These are phyloP conservation scores for Cladosporium halotolerans DNA, from an alignment of 2,329 filamentous ascomycete genomes.

Conservation along the genomic window DNA sequence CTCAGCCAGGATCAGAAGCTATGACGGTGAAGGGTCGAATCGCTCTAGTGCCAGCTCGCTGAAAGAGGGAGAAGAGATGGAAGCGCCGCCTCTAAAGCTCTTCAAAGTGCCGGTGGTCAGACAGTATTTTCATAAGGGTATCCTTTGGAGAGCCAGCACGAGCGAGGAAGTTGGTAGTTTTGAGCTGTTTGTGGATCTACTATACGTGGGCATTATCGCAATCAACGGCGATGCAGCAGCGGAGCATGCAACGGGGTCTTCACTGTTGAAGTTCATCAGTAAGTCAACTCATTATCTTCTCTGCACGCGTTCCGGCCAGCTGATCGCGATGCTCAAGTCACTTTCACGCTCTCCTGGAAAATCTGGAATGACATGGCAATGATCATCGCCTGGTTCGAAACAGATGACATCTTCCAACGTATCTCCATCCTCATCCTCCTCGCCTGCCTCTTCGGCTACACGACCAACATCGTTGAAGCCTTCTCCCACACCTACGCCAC, in stretches of 20 bases:
- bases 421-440: constrained; percentile 56
- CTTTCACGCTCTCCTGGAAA: constrained; percentile 58
- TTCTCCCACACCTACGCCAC: constrained; percentile 52
- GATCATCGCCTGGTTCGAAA: constrained; percentile 51
- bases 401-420: constrained; percentile 54
- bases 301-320: neutral
- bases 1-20: constrained; percentile 46
- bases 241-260: constrained; percentile 49
- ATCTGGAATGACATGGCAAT: constrained; percentile 45
- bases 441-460: constrained; percentile 56
- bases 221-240: constrained; percentile 57
- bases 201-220: constrained; percentile 60
- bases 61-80: constrained; percentile 15
- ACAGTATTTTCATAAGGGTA: constrained; percentile 61
- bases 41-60: constrained; percentile 19
- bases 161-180: constrained; percentile 57
- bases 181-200: constrained; percentile 51
- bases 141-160: constrained; percentile 56
- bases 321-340: constrained; percentile 24
- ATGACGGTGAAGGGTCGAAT: constrained; percentile 17
- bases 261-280: constrained; percentile 52
- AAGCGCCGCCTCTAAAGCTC: constrained; percentile 43
- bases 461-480: constrained; percentile 55
- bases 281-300: neutral
- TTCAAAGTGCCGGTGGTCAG: constrained; percentile 55